Percentiles rank a stretch among this genome's conserved stretches.
Conservation (phyloP, 345 rosid genomes). For the Firmiana major region DNA sequence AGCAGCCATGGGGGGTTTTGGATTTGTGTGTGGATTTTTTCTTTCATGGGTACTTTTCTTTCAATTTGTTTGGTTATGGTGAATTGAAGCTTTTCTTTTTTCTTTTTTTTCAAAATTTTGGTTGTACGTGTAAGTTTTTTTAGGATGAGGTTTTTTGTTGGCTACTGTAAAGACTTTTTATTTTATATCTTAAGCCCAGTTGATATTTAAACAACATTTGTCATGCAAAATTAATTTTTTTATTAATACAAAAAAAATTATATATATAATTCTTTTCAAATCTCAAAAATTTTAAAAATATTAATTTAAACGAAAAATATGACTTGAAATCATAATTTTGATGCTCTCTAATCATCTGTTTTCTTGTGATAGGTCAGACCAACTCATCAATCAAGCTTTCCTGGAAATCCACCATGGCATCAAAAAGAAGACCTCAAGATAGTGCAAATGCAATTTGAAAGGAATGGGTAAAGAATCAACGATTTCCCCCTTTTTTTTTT, state of each 20-base stretch:
- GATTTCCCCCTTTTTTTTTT: neutral
- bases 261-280: too few relatives aligned
- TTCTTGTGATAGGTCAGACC: too few relatives aligned
- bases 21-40: conserved; percentile 3
- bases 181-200: neutral
- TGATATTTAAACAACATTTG: too few relatives aligned
- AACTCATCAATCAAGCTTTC: too few relatives aligned
- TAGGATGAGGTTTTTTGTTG: neutral
- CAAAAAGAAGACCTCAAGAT: too few relatives aligned
- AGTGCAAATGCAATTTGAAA: neutral
- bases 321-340: too few relatives aligned
- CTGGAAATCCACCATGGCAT: too few relatives aligned
- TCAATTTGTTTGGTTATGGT: neutral
- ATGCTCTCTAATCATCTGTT: too few relatives aligned
- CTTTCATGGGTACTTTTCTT: neutral
- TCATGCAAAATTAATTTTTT: too few relatives aligned
- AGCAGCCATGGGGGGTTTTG: conserved; percentile 4
- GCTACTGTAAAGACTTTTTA: neutral
- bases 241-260: too few relatives aligned
- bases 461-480: neutral
- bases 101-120: neutral
- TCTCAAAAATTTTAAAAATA: too few relatives aligned
- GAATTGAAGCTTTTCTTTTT: neutral
- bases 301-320: too few relatives aligned
- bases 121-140: neutral